These are phyloP conservation scores for Cenchrus americanus DNA, from an alignment of 176 grass and related monocot species.

Conservation along the genomic window DNA sequence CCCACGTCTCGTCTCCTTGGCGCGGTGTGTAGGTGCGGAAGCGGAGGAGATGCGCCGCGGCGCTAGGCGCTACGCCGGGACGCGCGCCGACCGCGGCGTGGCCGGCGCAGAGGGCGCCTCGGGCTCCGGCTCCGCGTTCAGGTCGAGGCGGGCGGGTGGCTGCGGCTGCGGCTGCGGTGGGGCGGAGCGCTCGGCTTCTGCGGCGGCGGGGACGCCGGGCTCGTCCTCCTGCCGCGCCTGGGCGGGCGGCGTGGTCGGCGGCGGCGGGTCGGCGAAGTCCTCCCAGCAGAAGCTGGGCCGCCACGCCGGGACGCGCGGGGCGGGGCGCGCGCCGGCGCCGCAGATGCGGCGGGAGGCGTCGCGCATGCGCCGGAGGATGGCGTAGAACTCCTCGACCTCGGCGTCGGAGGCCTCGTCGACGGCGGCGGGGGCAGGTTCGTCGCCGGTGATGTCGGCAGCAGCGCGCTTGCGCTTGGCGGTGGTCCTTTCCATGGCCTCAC, in stretches of 20 bases:
- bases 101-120: conserved; percentile 29
- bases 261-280: conserved; percentile 52
- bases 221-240: conserved; percentile 30
- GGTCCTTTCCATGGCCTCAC: conserved; percentile 38
- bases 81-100: conserved; percentile 25
- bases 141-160: conserved; percentile 44
- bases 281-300: conserved; percentile 73
- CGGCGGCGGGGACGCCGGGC: background rate
- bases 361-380: conserved; percentile 77
- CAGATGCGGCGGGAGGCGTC: conserved; percentile 42
- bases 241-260: too few relatives aligned
- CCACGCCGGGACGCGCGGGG: conserved; percentile 46
- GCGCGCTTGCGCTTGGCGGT: conserved; percentile 44
- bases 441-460: conserved; percentile 3
- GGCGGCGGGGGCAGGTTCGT: background rate
- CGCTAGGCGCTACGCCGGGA: background rate
- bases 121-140: conserved; percentile 76
- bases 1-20: background rate
- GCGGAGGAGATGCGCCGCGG: background rate
- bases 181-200: background rate
- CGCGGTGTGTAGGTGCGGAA: background rate
- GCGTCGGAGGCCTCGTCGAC: conserved; percentile 58
- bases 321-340: background rate
- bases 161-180: background rate
- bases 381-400: conserved; percentile 92